These are phyloP conservation scores for Chlorella sp. DNA, from an alignment of 139 green algal species.

Conservation along the genomic window DNA sequence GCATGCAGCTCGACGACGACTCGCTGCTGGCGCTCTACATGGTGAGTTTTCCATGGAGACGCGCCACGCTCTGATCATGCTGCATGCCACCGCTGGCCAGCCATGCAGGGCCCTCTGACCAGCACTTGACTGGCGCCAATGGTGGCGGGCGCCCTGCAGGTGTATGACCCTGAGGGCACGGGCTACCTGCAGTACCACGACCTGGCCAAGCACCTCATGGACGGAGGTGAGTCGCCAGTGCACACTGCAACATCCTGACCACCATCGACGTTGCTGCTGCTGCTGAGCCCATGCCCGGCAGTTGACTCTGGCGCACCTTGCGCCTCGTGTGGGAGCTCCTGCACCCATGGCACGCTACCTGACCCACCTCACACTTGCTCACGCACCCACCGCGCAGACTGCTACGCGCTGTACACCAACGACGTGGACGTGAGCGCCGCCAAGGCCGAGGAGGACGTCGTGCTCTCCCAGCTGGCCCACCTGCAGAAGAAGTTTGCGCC, in stretches of 20 bases:
- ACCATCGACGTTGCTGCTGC: no score
- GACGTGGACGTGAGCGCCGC: background rate
- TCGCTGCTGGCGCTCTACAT: constrained; percentile 66
- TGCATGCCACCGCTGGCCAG: no score
- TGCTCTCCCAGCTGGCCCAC: background rate
- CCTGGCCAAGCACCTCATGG: background rate
- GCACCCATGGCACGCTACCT: no score
- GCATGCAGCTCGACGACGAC: constrained; percentile 84
- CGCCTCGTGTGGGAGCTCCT: no score
- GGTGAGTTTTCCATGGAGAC: constrained; percentile 44
- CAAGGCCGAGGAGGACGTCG: background rate
- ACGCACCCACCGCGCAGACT: background rate
- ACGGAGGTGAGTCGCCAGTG: background rate
- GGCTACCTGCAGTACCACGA: constrained; percentile 1
- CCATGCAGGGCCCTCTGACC: no score
- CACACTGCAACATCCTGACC: no score
- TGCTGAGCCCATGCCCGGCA: no score
- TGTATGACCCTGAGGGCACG: constrained; percentile 1
- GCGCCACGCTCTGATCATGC: no score
- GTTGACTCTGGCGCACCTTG: no score
- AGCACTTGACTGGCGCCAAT: no score
- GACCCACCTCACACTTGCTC: no score
- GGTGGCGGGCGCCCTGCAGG: background rate
- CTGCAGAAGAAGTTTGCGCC: background rate
- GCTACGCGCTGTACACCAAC: background rate